phyloP scores from a whole-genome alignment of 495 filamentous ascomycete genomes.

The Penicillium psychrofluorescens region DNA sequence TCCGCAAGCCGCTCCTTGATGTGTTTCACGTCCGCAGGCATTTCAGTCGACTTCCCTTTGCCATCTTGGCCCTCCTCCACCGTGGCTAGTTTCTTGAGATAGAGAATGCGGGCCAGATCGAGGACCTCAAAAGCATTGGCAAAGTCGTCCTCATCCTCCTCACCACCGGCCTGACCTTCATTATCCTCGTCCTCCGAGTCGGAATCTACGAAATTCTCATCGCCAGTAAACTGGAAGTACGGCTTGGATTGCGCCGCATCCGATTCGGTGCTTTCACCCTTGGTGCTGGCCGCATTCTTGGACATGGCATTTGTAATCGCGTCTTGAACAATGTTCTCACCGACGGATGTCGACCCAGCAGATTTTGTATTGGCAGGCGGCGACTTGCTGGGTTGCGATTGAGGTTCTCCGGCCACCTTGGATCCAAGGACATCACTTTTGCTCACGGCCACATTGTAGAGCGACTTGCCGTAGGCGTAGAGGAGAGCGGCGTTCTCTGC shows the following conservation, averaged over 20 bases:
- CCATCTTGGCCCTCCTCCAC: constrained; percentile 36
- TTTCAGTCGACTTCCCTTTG: constrained; percentile 44
- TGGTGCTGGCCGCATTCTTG: constrained; percentile 29
- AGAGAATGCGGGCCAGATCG: constrained; percentile 81
- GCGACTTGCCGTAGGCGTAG: constrained; percentile 83
- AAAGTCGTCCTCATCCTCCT: constrained; percentile 86
- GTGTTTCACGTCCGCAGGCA: constrained; percentile 46
- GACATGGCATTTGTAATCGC: constrained; percentile 16
- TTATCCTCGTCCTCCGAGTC: constrained; percentile 61
- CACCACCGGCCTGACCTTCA: constrained; percentile 39
- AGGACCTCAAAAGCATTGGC: constrained; percentile 85
- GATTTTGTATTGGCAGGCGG: constrained; percentile 8
- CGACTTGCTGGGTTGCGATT: constrained; percentile 30
- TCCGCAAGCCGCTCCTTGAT: constrained; percentile 82
- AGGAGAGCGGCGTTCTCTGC: constrained; percentile 86
- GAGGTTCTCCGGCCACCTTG: constrained; percentile 56
- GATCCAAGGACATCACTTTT: constrained; percentile 92
- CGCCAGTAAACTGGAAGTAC: constrained; percentile 86
- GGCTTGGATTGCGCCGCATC: constrained; percentile 49
- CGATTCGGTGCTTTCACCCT: constrained; percentile 30
- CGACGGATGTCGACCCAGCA: constrained; percentile 8
- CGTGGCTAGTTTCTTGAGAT: constrained; percentile 49
- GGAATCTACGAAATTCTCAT: constrained; percentile 79
- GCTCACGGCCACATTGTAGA: constrained; percentile 87
- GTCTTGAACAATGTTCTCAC: constrained; percentile 20